Evolutionary conservation across 2,329 filamentous ascomycete genomes (phyloP).

Genomic region (Teratosphaeriaceae sp.): DNA sequence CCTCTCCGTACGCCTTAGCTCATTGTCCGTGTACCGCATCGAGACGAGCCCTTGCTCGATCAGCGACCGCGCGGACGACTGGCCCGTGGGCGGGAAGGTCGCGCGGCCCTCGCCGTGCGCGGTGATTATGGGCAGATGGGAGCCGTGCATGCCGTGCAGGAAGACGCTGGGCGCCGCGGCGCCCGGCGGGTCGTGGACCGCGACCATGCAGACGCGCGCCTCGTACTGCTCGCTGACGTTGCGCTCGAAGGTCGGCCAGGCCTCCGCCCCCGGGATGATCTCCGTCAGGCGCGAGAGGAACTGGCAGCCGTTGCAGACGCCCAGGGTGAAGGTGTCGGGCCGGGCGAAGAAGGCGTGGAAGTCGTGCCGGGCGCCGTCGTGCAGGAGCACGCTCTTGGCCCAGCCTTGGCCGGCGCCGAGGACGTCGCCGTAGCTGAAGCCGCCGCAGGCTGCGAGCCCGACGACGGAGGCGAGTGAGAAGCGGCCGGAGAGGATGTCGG

Average conservation of each 20-base stretch:
- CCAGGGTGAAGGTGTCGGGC: conserved; percentile 82
- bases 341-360: conserved; percentile 83
- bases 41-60: conserved; percentile 63
- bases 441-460: conserved; percentile 89
- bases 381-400: conserved; percentile 87
- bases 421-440: conserved; percentile 91
- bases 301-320: conserved; percentile 97
- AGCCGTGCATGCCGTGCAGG: conserved; percentile 79
- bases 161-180: conserved; percentile 67
- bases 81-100: conserved; percentile 43
- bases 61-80: conserved; percentile 43
- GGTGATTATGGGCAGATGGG: conserved; percentile 74
- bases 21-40: conserved; percentile 81
- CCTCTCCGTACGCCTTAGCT: conserved; percentile 62
- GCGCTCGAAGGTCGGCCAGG: conserved; percentile 81
- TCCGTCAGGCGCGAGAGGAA: conserved; percentile 79
- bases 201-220: conserved; percentile 78
- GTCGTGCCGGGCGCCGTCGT: conserved; percentile 65
- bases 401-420: conserved; percentile 94
- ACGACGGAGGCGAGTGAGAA: conserved; percentile 76
- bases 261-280: conserved; percentile 72
- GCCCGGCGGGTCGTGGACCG: conserved; percentile 56
- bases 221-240: conserved; percentile 89
- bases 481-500: conserved; percentile 71
- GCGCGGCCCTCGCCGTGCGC: conserved; percentile 91